phyloP scores from a whole-genome alignment of 2,329 filamentous ascomycete genomes.

The Pseudogymnoascus sp. region DNA sequence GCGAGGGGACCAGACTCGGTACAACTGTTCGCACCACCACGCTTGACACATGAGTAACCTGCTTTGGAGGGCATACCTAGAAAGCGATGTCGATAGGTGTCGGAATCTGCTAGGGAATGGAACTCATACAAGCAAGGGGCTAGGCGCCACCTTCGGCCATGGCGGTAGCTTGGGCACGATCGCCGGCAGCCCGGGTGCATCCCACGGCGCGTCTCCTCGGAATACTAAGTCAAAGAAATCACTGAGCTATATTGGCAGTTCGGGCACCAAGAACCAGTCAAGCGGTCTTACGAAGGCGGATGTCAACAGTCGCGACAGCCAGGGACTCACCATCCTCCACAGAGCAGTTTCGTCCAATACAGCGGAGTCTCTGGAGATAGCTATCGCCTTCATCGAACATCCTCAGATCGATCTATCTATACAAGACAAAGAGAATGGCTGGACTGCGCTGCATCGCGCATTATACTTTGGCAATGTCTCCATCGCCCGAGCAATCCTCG shows the following conservation, averaged over 20 bases:
- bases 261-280: constrained; percentile 37
- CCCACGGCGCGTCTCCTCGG: constrained; percentile 41
- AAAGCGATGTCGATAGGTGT: constrained; percentile 96
- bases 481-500: constrained; percentile 73
- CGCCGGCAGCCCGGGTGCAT: constrained; percentile 24
- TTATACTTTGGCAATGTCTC: constrained; percentile 85
- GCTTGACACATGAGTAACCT: constrained; percentile 78
- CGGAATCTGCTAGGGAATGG: constrained; percentile 66
- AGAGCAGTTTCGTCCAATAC: constrained; percentile 71
- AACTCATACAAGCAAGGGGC: constrained; percentile 47
- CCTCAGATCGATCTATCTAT: constrained; percentile 76
- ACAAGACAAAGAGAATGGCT: constrained; percentile 86
- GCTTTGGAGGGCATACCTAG: constrained; percentile 93
- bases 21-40: constrained; percentile 28
- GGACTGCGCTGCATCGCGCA: constrained; percentile 88
- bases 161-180: constrained; percentile 34
- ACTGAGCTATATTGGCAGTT: constrained; percentile 40
- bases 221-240: constrained; percentile 43
- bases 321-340: constrained; percentile 75
- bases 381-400: constrained; percentile 70
- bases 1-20: constrained; percentile 57
- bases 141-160: constrained; percentile 34
- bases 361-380: constrained; percentile 63
- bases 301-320: constrained; percentile 75
- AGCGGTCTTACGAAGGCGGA: constrained; percentile 49